Evolutionary conservation across 257 asterid genomes (phyloP).

Genomic region (Datura wrightii): DNA sequence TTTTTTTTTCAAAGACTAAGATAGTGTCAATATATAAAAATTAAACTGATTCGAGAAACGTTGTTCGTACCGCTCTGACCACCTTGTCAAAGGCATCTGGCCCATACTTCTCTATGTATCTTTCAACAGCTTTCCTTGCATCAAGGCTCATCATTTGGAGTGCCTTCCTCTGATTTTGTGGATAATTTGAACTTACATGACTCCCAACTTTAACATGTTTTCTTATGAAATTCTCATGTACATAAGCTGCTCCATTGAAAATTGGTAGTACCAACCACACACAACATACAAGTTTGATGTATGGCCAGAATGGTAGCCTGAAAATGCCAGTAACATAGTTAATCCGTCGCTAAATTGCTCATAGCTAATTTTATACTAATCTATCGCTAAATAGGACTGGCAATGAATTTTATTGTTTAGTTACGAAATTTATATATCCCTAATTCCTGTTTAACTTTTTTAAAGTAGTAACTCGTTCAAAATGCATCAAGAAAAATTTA

Average conservation of each 20-base stretch:
- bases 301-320: constrained; percentile 96
- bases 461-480: neutral
- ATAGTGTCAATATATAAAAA: neutral
- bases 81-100: constrained; percentile 80
- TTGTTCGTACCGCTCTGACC: constrained; percentile 64
- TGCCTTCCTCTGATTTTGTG: constrained; percentile 64
- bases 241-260: constrained; percentile 57
- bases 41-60: neutral
- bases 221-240: constrained; percentile 72
- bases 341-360: neutral
- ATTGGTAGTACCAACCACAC: constrained; percentile 56
- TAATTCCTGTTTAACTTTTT: neutral
- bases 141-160: constrained; percentile 95
- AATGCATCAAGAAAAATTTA: too few species aligned
- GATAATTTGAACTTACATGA: constrained; percentile 55
- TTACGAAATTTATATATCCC: neutral
- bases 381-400: neutral
- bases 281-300: constrained; percentile 68
- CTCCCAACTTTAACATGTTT: constrained; percentile 64
- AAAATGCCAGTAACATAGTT: neutral
- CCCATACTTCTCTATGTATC: constrained; percentile 70
- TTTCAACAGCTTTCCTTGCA: constrained; percentile 78
- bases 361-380: neutral
- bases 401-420: neutral
- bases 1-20: too few species aligned